These are phyloP conservation scores for Solanum piurae DNA, from an alignment of 257 asterid genomes.

Conservation along the genomic window DNA sequence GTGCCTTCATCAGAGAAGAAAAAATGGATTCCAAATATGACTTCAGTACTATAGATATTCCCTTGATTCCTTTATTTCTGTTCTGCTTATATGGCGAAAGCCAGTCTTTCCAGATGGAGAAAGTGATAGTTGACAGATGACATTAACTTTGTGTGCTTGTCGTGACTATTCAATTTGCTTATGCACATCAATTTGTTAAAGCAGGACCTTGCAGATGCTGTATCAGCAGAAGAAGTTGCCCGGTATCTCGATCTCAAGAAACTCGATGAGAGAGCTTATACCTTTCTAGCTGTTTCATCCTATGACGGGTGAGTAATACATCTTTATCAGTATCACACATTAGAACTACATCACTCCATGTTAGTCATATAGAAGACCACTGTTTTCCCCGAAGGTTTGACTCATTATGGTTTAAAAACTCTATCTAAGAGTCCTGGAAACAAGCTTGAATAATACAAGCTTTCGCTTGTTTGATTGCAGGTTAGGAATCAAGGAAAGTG, in stretches of 20 bases:
- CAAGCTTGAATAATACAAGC: background rate
- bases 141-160: background rate
- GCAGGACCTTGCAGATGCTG: conserved; percentile 73
- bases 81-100: background rate
- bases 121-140: background rate
- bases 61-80: background rate
- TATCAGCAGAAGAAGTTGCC: conserved; percentile 62
- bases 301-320: conserved; percentile 47
- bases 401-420: background rate
- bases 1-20: background rate
- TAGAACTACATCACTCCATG: background rate
- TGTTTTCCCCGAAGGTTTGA: background rate
- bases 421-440: background rate
- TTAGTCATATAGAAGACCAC: background rate
- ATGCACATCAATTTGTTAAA: background rate
- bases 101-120: background rate
- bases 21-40: background rate
- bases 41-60: background rate
- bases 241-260: conserved; percentile 65
- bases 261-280: conserved; percentile 54
- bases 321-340: background rate
- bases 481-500: conserved; percentile 65
- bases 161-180: background rate
- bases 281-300: conserved; percentile 61
- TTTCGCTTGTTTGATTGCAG: conserved; percentile 20